Conservation (phyloP, 2,329 filamentous ascomycete species). For the Claviceps cyperi region DNA sequence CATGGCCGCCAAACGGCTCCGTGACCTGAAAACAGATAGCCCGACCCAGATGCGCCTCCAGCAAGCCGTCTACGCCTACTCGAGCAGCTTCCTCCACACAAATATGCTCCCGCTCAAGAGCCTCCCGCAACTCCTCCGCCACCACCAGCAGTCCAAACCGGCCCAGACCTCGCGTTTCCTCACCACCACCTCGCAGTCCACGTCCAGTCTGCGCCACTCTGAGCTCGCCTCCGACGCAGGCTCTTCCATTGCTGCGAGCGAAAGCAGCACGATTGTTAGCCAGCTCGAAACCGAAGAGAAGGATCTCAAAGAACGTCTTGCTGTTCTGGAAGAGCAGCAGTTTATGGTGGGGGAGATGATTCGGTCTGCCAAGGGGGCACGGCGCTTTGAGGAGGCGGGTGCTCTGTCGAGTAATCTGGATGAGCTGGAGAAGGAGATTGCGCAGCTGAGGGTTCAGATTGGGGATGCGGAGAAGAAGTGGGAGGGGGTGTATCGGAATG, state of each 20-base stretch:
- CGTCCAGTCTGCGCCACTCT: constrained; percentile 29
- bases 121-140: constrained; percentile 49
- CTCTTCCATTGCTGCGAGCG: constrained; percentile 27
- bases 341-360: constrained; percentile 85
- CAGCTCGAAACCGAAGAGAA: constrained; percentile 71
- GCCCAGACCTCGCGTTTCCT: constrained; percentile 18
- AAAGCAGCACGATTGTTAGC: constrained; percentile 38
- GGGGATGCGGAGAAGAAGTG: constrained; percentile 47
- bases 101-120: constrained; percentile 83
- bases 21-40: constrained; percentile 61
- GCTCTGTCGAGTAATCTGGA: constrained; percentile 68
- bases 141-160: constrained; percentile 8
- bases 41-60: constrained; percentile 62
- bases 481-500: constrained; percentile 35
- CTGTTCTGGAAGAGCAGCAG: constrained; percentile 80
- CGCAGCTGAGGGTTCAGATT: constrained; percentile 48
- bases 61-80: constrained; percentile 67
- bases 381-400: constrained; percentile 76
- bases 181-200: constrained; percentile 21
- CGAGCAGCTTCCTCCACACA: constrained; percentile 69
- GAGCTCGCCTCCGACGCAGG: constrained; percentile 34
- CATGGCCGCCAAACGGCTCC: constrained; percentile 62
- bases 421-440: constrained; percentile 68
- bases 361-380: constrained; percentile 55
- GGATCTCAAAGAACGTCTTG: constrained; percentile 60